Evolutionary conservation across 495 filamentous ascomycete genomes (phyloP).

Genomic region (Parathielavia hyrcaniae): DNA sequence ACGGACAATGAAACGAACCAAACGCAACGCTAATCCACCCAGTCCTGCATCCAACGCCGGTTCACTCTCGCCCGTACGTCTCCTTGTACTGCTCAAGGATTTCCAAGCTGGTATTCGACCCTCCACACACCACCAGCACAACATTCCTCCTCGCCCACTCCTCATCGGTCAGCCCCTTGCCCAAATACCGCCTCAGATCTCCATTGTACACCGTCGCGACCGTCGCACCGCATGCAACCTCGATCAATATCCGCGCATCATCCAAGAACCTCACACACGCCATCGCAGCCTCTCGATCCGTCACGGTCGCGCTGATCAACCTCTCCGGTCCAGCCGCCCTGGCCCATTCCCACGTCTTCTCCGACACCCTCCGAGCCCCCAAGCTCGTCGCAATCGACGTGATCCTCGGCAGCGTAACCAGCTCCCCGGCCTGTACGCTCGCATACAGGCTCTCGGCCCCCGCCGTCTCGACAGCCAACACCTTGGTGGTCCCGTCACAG

Average conservation of each 20-base stretch:
- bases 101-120: conserved; percentile 64
- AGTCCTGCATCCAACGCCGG: neutral
- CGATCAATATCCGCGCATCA: conserved; percentile 74
- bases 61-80: conserved; percentile 40
- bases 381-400: conserved; percentile 76
- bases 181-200: conserved; percentile 54
- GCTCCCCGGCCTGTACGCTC: conserved; percentile 51
- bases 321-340: conserved; percentile 29
- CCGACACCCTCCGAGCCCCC: conserved; percentile 67
- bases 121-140: conserved; percentile 83
- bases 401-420: conserved; percentile 65
- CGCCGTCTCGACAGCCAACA: conserved; percentile 74
- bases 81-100: conserved; percentile 58
- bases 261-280: conserved; percentile 71
- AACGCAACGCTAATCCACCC: conserved; percentile 1
- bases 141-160: conserved; percentile 58
- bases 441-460: conserved; percentile 69
- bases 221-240: conserved; percentile 78
- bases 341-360: conserved; percentile 62
- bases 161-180: conserved; percentile 48
- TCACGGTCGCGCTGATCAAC: conserved; percentile 63
- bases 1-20: neutral
- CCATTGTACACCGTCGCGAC: conserved; percentile 61
- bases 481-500: conserved; percentile 42
- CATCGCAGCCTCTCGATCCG: conserved; percentile 73